These are phyloP conservation scores for Vanrija sp. DNA, from an alignment of 1,284 basidiomycete species.

Conservation along the genomic window DNA sequence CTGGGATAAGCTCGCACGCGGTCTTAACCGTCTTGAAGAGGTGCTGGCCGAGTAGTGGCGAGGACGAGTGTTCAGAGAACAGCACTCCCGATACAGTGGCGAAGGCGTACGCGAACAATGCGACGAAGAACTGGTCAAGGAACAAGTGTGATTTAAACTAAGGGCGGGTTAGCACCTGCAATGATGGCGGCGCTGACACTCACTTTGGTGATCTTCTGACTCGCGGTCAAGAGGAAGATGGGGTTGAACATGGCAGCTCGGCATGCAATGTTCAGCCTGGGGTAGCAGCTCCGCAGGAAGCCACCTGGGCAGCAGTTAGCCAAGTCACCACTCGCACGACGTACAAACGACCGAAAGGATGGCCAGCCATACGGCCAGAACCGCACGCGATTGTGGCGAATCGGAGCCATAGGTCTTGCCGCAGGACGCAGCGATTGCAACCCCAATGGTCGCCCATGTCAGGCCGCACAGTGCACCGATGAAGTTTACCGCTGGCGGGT, in stretches of 20 bases:
- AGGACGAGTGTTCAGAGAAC: constrained; percentile 26
- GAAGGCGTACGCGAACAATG: constrained; percentile 38
- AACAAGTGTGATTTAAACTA: constrained; percentile 20
- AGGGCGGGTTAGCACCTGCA: neutral
- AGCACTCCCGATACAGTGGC: constrained; percentile 32
- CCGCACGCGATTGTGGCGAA: constrained; percentile 27
- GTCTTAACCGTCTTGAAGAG: constrained; percentile 21
- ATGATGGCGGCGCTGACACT: neutral
- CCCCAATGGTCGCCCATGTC: constrained; percentile 33
- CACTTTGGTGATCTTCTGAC: constrained; percentile 32
- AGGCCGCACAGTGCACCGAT: constrained; percentile 35
- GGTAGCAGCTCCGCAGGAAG: constrained; percentile 35
- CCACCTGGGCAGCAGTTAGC: constrained; percentile 26
- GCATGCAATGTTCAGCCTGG: constrained; percentile 38
- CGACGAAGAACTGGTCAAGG: constrained; percentile 39
- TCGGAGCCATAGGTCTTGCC: constrained; percentile 29
- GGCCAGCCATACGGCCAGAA: constrained; percentile 39
- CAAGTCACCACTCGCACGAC: constrained; percentile 1
- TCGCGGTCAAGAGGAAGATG: constrained; percentile 41
- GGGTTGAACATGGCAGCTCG: constrained; percentile 45
- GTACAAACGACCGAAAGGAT: constrained; percentile 36
- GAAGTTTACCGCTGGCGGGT: constrained; percentile 10
- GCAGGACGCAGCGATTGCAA: constrained; percentile 40
- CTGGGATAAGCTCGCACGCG: constrained; percentile 29
- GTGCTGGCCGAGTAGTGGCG: constrained; percentile 22